phyloP scores from a whole-genome alignment of 106 monocot genomes.

The Allium fistulosum region DNA sequence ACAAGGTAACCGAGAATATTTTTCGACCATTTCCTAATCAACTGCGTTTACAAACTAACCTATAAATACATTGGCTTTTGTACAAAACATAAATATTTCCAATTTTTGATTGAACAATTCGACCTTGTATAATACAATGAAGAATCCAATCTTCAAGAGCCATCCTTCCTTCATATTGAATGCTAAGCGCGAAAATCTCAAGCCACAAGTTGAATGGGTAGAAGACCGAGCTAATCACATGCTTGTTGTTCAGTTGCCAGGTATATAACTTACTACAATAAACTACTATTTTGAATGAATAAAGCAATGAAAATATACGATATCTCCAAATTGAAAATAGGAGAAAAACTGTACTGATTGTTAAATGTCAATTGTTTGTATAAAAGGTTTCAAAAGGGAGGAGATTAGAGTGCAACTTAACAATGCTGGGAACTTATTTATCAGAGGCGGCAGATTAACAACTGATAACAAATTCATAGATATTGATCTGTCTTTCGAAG shows the following conservation, averaged over 20 bases:
- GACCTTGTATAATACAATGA: conserved; percentile 1
- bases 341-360: no score
- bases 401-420: conserved; percentile 12
- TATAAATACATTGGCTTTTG: neutral
- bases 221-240: conserved; percentile 2
- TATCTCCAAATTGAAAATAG: no score
- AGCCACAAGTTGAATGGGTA: conserved; percentile 5
- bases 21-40: neutral
- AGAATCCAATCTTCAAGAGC: neutral
- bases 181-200: conserved; percentile 1
- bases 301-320: neutral
- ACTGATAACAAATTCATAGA: neutral
- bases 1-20: neutral
- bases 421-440: conserved; percentile 3
- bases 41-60: neutral
- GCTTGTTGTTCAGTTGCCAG: conserved; percentile 11
- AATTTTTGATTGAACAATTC: neutral
- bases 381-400: conserved; percentile 14
- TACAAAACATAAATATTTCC: no score
- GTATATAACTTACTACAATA: neutral
- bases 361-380: neutral
- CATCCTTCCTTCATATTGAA: neutral
- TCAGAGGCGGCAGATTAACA: conserved; percentile 6
- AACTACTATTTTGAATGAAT: neutral
- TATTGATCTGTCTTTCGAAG: neutral